Evolutionary conservation across 805 yeast genomes (phyloP).

Genomic region (Yarrowia sp.): DNA sequence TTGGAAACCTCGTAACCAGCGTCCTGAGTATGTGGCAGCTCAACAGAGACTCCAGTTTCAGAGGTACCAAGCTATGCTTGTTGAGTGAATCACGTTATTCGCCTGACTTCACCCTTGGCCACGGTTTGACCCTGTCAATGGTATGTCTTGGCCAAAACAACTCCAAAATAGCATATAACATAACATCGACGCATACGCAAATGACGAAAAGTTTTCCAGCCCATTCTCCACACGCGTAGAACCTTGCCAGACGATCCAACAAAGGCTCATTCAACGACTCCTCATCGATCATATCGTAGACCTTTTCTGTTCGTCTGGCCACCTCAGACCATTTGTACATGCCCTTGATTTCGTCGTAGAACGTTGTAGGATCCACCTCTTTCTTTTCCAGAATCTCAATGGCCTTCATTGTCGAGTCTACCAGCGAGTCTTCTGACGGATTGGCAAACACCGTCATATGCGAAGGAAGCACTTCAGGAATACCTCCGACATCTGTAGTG

Average conservation of each 20-base stretch:
- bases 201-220: slow-evolving; percentile 85
- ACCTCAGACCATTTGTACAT: slow-evolving; percentile 95
- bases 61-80: slow-evolving; percentile 9
- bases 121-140: slow-evolving; percentile 79
- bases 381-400: slow-evolving; percentile 64
- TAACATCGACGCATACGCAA: slow-evolving; percentile 80
- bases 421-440: slow-evolving; percentile 85
- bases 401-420: slow-evolving; percentile 74
- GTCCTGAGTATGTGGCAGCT: slow-evolving; percentile 5
- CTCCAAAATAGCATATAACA: slow-evolving; percentile 68
- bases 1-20: slow-evolving; percentile 27
- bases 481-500: slow-evolving; percentile 96
- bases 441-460: slow-evolving; percentile 93
- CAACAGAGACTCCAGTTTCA: slow-evolving; percentile 21
- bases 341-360: slow-evolving; percentile 75
- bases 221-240: slow-evolving; percentile 70
- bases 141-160: slow-evolving; percentile 68
- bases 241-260: slow-evolving; percentile 64
- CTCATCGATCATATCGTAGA: slow-evolving; percentile 64
- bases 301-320: slow-evolving; percentile 83
- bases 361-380: slow-evolving; percentile 70
- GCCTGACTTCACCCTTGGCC: slow-evolving; percentile 57
- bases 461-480: slow-evolving; percentile 92
- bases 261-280: slow-evolving; percentile 58
- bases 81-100: neutral